Percentiles rank a stretch among this genome's conserved stretches.
These are phyloP conservation scores for Colletotrichum caudatum DNA, from an alignment of 2,329 filamentous ascomycete genomes.

Conservation along the genomic window DNA sequence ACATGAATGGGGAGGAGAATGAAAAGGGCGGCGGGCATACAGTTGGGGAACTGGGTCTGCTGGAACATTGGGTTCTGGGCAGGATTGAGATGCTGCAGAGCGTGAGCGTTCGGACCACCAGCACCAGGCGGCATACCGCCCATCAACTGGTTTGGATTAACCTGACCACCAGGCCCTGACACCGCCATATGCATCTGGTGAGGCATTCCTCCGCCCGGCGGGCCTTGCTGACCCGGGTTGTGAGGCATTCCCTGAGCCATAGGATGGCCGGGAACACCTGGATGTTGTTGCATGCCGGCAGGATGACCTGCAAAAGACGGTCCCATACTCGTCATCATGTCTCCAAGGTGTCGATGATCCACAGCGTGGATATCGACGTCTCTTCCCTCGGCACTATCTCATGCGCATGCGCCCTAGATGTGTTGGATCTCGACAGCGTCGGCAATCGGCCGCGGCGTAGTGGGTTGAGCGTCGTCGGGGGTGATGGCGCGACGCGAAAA, in stretches of 20 bases:
- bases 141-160: constrained; percentile 81
- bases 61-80: constrained; percentile 69
- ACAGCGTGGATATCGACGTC: constrained; percentile 70
- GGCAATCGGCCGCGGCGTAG: constrained; percentile 29
- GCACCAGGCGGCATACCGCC: constrained; percentile 78
- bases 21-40: constrained; percentile 22
- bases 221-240: constrained; percentile 77
- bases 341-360: constrained; percentile 62
- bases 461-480: constrained; percentile 7
- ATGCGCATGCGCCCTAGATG: constrained; percentile 54
- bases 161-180: constrained; percentile 77
- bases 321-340: constrained; percentile 79
- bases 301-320: constrained; percentile 76
- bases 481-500: constrained; percentile 40
- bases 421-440: constrained; percentile 21
- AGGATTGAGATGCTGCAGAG: constrained; percentile 78
- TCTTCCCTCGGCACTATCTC: constrained; percentile 58
- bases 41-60: constrained; percentile 58
- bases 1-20: not conserved
- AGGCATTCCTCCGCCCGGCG: constrained; percentile 72
- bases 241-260: constrained; percentile 73
- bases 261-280: constrained; percentile 75
- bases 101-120: constrained; percentile 73
- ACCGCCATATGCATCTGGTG: constrained; percentile 81
- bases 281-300: constrained; percentile 77